Base-by-base conservation (phyloP, 768 basidiomycete species). In the Suillus spraguei region DNA sequence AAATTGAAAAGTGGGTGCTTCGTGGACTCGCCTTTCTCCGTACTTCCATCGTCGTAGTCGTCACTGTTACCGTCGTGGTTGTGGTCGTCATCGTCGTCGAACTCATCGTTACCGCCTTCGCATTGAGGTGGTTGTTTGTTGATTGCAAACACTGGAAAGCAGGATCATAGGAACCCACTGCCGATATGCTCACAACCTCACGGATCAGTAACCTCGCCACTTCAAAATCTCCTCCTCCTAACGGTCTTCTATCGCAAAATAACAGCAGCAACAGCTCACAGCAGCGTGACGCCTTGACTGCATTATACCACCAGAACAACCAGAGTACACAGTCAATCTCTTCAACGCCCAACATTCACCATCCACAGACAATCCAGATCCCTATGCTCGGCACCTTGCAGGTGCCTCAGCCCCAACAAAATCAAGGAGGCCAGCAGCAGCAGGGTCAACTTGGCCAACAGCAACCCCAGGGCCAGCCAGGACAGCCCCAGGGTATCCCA, bases 331-430 rank as follows among this genome's bases (percentile, higher is more conserved):
- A 61, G 24, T n/a, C 61, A 53, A 53, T 53, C 3, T 8, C 55
- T 20, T 54, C 50, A 65, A 63, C 70, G 68, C 71, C 74, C 75
- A 75, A 66, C 69, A 75, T 76, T 74, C 74, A 70, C 63, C 74
- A 75, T 67, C 75, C 75, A 66, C 74, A 75, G 75, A 76, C 78
- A 70, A 83, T 84, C 70, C 83, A 81, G 67, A 75, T 84, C 67
- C 85, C 85, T 76, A 92, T 92, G 90, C 81, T 92, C 74, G 87
- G 89, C 75, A 80, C 87, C 75, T 78, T 87, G 66, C 86, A 88
- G 80, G 83, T 82, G 73, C 79, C 88, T 17, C 87, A 84, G 71
- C 83, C 83, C 53, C 77, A 74, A 62, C 68, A 67, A 66, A 72
- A 71, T 42, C 79, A 79, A 60, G 78, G 77, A 39, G 85, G 83